Percentiles rank a stretch among this genome's conserved stretches.
These are phyloP conservation scores for Echites panduratus DNA, from an alignment of 257 asterid species.

Conservation along the genomic window DNA sequence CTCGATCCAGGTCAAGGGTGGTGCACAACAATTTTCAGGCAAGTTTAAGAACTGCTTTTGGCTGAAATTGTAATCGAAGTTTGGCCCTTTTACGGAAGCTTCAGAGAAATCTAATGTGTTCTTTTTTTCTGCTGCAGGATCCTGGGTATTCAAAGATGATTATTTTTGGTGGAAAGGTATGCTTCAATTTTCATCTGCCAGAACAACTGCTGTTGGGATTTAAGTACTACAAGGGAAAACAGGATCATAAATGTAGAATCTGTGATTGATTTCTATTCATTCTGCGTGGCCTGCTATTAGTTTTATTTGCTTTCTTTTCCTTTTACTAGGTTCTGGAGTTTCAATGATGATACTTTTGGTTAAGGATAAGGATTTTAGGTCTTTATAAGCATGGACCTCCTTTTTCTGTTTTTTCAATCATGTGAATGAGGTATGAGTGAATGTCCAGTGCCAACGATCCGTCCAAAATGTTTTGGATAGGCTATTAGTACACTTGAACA, in stretches of 20 bases:
- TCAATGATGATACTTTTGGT: not conserved
- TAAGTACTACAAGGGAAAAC: not conserved
- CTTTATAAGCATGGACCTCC: too few relatives aligned
- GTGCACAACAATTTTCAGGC: conserved; percentile 18
- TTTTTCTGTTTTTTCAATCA: not conserved
- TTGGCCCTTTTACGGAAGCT: not conserved
- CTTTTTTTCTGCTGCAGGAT: conserved; percentile 21
- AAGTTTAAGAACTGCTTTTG: not conserved
- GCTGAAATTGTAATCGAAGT: conserved; percentile 6
- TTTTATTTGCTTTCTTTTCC: not conserved
- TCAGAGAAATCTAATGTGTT: not conserved
- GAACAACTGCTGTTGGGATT: not conserved
- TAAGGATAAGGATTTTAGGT: not conserved
- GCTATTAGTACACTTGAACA: not conserved
- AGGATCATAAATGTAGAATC: not conserved
- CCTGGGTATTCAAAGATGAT: conserved; percentile 31
- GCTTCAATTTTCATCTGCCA: not conserved
- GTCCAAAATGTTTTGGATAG: not conserved
- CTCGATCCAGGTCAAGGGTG: conserved; percentile 14
- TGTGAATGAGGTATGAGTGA: not conserved
- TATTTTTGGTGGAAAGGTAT: conserved; percentile 56
- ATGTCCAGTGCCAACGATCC: not conserved
- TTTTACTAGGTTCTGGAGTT: not conserved
- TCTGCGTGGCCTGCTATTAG: not conserved
- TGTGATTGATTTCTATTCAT: not conserved